Evolutionary conservation across 1,139 yeast genomes (phyloP), one percentile per base, ranked within the genome.

Genomic region (Spencermartinsiella ligniputridi): DNA sequence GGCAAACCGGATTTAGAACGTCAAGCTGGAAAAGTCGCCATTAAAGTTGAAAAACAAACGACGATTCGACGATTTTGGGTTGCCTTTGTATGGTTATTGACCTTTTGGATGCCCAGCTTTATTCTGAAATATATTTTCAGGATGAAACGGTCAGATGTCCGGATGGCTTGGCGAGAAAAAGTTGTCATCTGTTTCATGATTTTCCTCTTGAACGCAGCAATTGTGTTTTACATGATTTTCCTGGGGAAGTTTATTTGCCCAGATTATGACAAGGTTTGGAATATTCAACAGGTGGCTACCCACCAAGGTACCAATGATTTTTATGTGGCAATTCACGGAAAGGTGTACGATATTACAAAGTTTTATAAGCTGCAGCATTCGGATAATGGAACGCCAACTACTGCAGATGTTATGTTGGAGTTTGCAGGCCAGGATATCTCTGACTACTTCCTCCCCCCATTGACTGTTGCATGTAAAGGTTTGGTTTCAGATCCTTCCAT

Each of bases 121-220:
- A 35, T 63, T 16, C 52, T 68, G 25, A 55, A 53, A 39, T 58
- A 53, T 43, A 35, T 66, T 12, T 63, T 67, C 24, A 55, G 68
- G 16, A 67, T 68, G 69, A 58, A 58, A 41, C 55, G 72, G 9
- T 56, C 61, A 11, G 71, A 68, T 38, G 68, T 68, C 17, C 59
- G 71, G 11, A 57, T 67, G 54, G 72, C 72, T 1, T 68, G 72
- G 72, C 55, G 72, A 36, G 72, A 68, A 45, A 68, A 68, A 49
- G 37, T 68, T 9, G 63, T 59, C 2, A 61, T 68, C 21, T 68
- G 68, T 46, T 53, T 61, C 34, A 35, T 68, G 20, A 68, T 68
- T 37, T 46, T 57, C 29, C 47, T 68, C 16, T 45, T 68, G 37
- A 68, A 68, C 42, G 66, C 56, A 2, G 65, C 54, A 9, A 62